A percentile compares a stretch with the other conserved stretches of the same genome.
Conservation (phyloP, 139 green algal genomes). For the Dunaliella primolecta region DNA sequence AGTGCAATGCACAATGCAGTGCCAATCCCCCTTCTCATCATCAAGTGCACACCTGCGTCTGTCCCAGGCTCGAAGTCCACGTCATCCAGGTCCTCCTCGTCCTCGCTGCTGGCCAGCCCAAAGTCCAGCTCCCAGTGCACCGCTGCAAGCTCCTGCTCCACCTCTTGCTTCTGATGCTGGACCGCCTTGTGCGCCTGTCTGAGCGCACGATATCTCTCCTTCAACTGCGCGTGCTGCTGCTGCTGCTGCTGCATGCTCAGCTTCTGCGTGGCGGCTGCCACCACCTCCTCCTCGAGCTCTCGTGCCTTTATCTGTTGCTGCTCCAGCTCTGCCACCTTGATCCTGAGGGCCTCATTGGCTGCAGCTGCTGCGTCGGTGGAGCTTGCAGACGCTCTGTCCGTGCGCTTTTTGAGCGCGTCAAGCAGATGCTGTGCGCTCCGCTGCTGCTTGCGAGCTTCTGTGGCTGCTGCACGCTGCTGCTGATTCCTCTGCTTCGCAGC, state of each 20-base stretch:
- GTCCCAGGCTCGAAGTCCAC: not conserved
- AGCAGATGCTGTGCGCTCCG: too few species aligned
- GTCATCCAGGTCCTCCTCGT: not conserved
- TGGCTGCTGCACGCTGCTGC: not conserved
- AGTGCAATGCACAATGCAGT: not conserved
- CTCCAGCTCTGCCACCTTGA: too few species aligned
- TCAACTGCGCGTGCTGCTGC: not conserved
- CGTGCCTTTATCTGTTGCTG: too few species aligned
- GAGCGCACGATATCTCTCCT: not conserved
- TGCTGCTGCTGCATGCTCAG: not conserved
- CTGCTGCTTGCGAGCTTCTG: not conserved
- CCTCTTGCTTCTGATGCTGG: not conserved
- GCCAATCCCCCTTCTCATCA: not conserved
- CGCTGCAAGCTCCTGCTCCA: slow-evolving; percentile 14
- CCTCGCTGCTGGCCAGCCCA: not conserved
- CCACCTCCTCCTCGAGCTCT: too few species aligned
- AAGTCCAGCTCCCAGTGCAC: not conserved
- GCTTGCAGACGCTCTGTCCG: too few species aligned
- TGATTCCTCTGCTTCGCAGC: not conserved
- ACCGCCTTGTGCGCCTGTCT: not conserved
- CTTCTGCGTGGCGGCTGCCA: too few species aligned
- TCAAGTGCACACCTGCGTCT: not conserved
- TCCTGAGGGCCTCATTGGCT: too few species aligned
- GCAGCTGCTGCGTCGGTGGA: too few species aligned
- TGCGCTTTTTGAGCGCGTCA: too few species aligned